A percentile compares a stretch with the other conserved stretches of the same genome.
Evolutionary conservation across 2,329 filamentous ascomycete genomes (phyloP).

Genomic region (Paecilomyces niveus): DNA sequence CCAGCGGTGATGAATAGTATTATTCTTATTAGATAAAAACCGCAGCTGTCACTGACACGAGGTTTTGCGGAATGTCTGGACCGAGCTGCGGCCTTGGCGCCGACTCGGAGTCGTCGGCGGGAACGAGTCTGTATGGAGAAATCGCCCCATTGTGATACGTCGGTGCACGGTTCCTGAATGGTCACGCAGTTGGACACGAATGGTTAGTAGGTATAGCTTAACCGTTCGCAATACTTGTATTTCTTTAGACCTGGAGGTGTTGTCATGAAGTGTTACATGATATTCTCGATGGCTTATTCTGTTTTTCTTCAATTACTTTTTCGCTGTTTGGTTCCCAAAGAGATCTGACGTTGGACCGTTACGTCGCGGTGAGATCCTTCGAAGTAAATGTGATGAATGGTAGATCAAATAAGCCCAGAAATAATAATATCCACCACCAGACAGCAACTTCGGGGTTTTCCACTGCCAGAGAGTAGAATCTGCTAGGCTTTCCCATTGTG

Average conservation of each 20-base stretch:
- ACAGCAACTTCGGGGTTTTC: background rate
- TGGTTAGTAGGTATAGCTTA: background rate
- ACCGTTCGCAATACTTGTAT: background rate
- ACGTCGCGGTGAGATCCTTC: background rate
- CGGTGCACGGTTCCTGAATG: background rate
- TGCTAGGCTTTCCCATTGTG: background rate
- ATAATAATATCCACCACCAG: background rate
- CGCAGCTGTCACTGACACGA: background rate
- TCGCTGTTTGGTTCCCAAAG: background rate
- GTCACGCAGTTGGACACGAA: background rate
- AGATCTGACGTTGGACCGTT: background rate
- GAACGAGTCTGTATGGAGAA: background rate
- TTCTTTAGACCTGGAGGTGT: background rate
- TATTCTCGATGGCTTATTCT: too few species aligned
- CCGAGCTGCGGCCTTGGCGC: conserved; percentile 1
- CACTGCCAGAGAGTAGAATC: background rate
- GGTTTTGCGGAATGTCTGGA: conserved; percentile 1
- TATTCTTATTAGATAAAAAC: background rate
- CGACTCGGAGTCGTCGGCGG: background rate
- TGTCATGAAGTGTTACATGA: background rate
- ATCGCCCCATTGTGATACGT: conserved; percentile 4
- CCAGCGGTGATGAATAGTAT: background rate
- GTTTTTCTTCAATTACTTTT: background rate
- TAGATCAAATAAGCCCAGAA: background rate
- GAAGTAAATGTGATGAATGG: too few species aligned